These are phyloP conservation scores for Aspergillus wentii DNA, from an alignment of 495 filamentous ascomycete species.

Conservation along the genomic window DNA sequence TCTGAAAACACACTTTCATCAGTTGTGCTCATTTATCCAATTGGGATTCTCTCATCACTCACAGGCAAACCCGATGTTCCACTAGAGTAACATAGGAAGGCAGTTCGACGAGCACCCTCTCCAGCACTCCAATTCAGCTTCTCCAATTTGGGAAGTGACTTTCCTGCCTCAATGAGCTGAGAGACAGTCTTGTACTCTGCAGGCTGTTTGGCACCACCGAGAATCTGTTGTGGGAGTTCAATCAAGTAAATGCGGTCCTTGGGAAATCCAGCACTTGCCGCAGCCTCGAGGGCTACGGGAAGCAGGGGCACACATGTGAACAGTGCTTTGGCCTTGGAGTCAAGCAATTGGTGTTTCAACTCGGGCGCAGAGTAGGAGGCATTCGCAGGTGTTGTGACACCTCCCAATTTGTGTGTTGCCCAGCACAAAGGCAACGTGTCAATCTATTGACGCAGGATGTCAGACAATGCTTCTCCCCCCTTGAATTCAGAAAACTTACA, in stretches of 20 bases:
- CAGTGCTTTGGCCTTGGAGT: slow-evolving; percentile 68
- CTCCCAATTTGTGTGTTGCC: slow-evolving; percentile 71
- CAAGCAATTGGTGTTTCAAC: slow-evolving; percentile 71
- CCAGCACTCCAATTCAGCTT: slow-evolving; percentile 65
- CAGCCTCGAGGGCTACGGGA: slow-evolving; percentile 62
- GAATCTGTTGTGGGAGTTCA: slow-evolving; percentile 53
- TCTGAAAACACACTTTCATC: slow-evolving; percentile 43
- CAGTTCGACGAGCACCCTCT: slow-evolving; percentile 69
- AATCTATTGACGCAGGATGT: slow-evolving; percentile 48
- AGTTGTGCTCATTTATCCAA: neutral
- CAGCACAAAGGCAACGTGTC: slow-evolving; percentile 74
- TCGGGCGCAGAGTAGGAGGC: slow-evolving; percentile 74
- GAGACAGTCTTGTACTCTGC: slow-evolving; percentile 63
- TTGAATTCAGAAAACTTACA: slow-evolving; percentile 54
- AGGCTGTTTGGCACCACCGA: slow-evolving; percentile 40
- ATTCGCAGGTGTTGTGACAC: slow-evolving; percentile 75
- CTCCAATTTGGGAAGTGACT: slow-evolving; percentile 56
- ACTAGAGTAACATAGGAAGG: slow-evolving; percentile 86
- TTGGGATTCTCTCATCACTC: slow-evolving; percentile 19
- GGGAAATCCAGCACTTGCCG: slow-evolving; percentile 61
- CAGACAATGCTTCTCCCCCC: no score
- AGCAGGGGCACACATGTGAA: slow-evolving; percentile 79
- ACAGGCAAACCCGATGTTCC: slow-evolving; percentile 85
- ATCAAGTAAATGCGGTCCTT: slow-evolving; percentile 71
- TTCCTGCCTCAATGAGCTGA: slow-evolving; percentile 63